Evolutionary conservation across 2,329 filamentous ascomycete genomes (phyloP).

Genomic region (Claviceps purpurea): DNA sequence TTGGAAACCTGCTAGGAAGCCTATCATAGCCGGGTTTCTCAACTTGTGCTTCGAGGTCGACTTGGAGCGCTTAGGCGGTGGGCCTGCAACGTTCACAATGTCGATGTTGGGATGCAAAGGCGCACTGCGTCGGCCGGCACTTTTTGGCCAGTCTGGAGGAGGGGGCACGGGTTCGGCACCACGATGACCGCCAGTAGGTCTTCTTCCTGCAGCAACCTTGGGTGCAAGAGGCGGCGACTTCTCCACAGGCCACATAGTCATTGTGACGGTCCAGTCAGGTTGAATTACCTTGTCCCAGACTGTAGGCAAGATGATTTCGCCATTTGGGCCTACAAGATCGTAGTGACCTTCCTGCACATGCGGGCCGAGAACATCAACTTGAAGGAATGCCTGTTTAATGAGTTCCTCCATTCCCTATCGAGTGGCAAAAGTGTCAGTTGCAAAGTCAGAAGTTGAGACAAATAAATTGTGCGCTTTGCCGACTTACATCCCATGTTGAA

Average conservation of each 20-base stretch:
- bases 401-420: conserved; percentile 73
- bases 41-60: conserved; percentile 7
- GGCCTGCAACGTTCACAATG: conserved; percentile 8
- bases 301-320: conserved; percentile 64
- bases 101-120: conserved; percentile 8
- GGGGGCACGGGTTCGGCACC: conserved; percentile 4
- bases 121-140: not conserved
- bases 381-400: conserved; percentile 71
- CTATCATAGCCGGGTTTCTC: conserved; percentile 9
- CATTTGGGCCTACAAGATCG: conserved; percentile 65
- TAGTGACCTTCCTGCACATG: conserved; percentile 70
- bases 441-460: no score
- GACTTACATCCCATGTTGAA: conserved; percentile 65
- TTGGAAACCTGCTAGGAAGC: conserved; percentile 10
- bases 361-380: conserved; percentile 62
- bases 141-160: conserved; percentile 8
- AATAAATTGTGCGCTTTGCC: not conserved
- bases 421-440: conserved; percentile 5
- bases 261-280: conserved; percentile 47
- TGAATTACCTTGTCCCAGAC: conserved; percentile 74
- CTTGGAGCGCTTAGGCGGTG: conserved; percentile 5
- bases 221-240: conserved; percentile 14
- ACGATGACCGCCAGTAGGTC: conserved; percentile 2
- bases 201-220: conserved; percentile 1
- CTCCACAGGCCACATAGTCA: conserved; percentile 48